A percentile compares a stretch with the other conserved stretches of the same genome.
phyloP scores from a whole-genome alignment of 306 rosid genomes.

The Astragalus membranaceus region DNA sequence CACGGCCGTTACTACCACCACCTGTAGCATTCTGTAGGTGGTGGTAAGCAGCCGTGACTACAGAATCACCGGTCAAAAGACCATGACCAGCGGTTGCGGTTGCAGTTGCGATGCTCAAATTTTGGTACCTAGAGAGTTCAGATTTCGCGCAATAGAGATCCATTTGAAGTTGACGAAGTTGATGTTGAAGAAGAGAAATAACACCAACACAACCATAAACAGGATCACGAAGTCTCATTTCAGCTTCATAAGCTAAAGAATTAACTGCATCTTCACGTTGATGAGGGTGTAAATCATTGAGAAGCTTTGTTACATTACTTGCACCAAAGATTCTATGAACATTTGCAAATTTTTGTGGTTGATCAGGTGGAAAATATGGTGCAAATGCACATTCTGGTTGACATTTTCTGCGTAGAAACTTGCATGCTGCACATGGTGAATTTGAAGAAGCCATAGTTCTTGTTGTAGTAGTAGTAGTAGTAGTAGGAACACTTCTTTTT shows the following conservation, averaged over 20 bases:
- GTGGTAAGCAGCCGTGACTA: constrained; percentile 11
- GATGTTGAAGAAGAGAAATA: constrained; percentile 90
- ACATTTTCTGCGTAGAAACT: constrained; percentile 87
- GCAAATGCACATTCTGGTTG: constrained; percentile 95
- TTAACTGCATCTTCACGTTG: constrained; percentile 94
- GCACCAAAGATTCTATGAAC: constrained; percentile 95
- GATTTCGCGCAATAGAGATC: constrained; percentile 89
- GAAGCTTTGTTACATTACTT: constrained; percentile 84
- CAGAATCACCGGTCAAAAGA: constrained; percentile 20
- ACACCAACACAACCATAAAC: constrained; percentile 93
- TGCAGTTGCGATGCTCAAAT: constrained; percentile 35
- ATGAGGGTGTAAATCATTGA: constrained; percentile 86
- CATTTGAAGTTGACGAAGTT: constrained; percentile 92
- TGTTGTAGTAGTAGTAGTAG: no score
- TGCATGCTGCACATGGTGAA: constrained; percentile 95
- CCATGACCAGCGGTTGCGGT: constrained; percentile 35
- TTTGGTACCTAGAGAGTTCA: constrained; percentile 75
- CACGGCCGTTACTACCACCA: constrained; percentile 23
- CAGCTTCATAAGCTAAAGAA: constrained; percentile 95
- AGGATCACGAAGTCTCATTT: constrained; percentile 95
- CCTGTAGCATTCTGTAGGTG: constrained; percentile 20
- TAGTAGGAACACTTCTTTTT: background rate
- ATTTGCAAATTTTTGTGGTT: constrained; percentile 88
- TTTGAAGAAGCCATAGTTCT: constrained; percentile 32
- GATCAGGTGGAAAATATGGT: constrained; percentile 95